Base-by-base conservation (phyloP, 106 monocot genomes). In the Dactylorhiza incarnata region DNA sequence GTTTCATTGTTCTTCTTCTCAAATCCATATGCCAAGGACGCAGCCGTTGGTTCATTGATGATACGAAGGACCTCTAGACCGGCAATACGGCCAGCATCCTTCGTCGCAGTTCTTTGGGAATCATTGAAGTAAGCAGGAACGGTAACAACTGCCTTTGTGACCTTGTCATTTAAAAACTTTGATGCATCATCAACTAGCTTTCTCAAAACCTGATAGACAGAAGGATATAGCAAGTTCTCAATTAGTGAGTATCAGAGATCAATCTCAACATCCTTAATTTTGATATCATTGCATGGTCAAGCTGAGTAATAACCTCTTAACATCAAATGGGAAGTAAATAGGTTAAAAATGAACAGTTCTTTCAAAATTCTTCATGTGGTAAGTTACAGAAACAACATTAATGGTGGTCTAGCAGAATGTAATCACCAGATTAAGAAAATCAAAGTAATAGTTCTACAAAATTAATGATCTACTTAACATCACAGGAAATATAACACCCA, bases 1-100 rank as follows among this genome's bases (percentile, higher is more conserved):
- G 92, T 92, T 70, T 95, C 95, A 83, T 92, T 95, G 71, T 85
- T 90, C 81, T 95, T 92, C 84, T 90, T 95, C 63, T 92, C 90
- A 83, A 95, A 95, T n/a, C 92, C 92, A 85, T 95, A 92, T 13
- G 94, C 87, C 53, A 94, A 72, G 1, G 94, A 91, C 47, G 91
- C 91, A 45, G 91, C 91, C 9, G 94, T 91, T 1, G 94, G 94
- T 58, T 94, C 94, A 76, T 94, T 94, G 68, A 94, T 91, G 49
- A 94, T 94, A 49, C 91, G 90, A 43, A 94, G 89, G 68, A 91
- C 94, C 76, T 94, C 94, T 75, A 94, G 73, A 58, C 94, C 94
- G 52, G 94, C 94, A 85, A 94, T 91, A 10, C 91, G 86, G 66
- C 94, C 94, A 16, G 94, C 91, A 85, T 94, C 94, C 68, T 94